Conservation (phyloP, 768 basidiomycete genomes). For the Amanita fuliginea region DNA sequence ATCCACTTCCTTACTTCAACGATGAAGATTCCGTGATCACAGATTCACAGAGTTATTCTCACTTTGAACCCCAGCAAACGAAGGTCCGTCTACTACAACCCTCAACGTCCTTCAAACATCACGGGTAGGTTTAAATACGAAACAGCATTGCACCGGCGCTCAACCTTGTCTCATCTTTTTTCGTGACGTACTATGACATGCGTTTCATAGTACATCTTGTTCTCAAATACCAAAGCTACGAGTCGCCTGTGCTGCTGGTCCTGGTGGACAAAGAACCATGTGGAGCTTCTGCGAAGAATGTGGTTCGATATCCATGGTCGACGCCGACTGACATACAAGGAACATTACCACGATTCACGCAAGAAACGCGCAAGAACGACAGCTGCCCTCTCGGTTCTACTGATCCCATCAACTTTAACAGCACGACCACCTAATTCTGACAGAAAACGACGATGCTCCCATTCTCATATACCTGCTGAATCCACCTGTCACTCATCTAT, state of each 20-base stretch:
- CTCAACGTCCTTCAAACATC: conserved; percentile 45
- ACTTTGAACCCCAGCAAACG: conserved; percentile 30
- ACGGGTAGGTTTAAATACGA: conserved; percentile 42
- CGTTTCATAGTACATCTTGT: conserved; percentile 42
- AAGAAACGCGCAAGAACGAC: conserved; percentile 1
- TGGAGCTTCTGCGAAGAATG: conserved; percentile 87
- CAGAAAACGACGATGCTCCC: background rate
- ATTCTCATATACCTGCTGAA: background rate
- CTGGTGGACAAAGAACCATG: conserved; percentile 67
- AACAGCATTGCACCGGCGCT: background rate
- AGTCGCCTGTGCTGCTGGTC: conserved; percentile 62
- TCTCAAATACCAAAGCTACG: conserved; percentile 78
- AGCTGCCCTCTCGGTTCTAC: conserved; percentile 8
- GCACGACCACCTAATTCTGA: background rate
- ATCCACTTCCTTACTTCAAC: conserved; percentile 44
- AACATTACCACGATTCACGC: background rate
- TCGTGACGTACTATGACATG: no score
- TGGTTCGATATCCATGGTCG: conserved; percentile 83
- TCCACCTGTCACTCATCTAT: background rate
- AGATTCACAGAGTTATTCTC: conserved; percentile 33
- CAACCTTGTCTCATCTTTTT: background rate
- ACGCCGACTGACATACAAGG: conserved; percentile 40
- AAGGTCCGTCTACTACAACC: conserved; percentile 64
- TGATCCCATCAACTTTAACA: conserved; percentile 6
- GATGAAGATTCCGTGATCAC: conserved; percentile 34